Conservation (phyloP, 192 early-diverging fungal genomes). For the Lunasporangiospora selenospora region DNA sequence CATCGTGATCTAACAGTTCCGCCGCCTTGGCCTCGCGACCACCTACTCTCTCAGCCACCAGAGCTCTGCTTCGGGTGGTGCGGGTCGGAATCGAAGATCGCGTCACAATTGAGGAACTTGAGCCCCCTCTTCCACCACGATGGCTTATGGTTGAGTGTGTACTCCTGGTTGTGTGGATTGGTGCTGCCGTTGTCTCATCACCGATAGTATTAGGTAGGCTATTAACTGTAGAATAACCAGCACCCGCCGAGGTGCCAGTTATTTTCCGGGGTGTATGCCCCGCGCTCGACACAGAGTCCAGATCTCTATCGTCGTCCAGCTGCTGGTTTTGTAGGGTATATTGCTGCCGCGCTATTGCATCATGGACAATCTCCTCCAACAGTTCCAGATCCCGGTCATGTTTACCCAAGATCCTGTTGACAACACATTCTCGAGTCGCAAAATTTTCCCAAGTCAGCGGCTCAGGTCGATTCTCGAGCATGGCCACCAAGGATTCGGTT, state of each 20-base stretch:
- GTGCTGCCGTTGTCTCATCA: too few relatives aligned
- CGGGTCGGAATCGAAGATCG: conserved; percentile 2
- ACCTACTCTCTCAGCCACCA: background rate
- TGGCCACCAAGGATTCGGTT: too few relatives aligned
- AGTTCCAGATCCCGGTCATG: conserved; percentile 24
- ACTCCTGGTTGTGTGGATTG: background rate
- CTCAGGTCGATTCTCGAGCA: conserved; percentile 4
- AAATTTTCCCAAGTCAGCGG: conserved; percentile 43
- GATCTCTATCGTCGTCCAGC: too few relatives aligned
- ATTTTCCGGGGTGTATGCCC: too few relatives aligned
- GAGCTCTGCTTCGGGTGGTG: conserved; percentile 22
- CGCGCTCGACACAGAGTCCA: too few relatives aligned
- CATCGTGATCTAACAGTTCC: conserved; percentile 18
- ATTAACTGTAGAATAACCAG: background rate
- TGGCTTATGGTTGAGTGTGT: background rate
- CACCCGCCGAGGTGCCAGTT: too few relatives aligned
- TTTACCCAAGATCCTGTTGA: conserved; percentile 37
- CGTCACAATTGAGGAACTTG: background rate
- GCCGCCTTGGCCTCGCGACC: background rate
- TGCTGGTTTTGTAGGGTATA: background rate
- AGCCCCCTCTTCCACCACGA: background rate
- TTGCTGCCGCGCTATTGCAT: conserved; percentile 24
- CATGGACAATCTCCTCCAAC: conserved; percentile 33
- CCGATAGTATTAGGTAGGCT: background rate
- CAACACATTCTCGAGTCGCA: conserved; percentile 27